These are phyloP conservation scores for Quercus tomentella DNA, from an alignment of 331 rosid species.

Conservation along the genomic window DNA sequence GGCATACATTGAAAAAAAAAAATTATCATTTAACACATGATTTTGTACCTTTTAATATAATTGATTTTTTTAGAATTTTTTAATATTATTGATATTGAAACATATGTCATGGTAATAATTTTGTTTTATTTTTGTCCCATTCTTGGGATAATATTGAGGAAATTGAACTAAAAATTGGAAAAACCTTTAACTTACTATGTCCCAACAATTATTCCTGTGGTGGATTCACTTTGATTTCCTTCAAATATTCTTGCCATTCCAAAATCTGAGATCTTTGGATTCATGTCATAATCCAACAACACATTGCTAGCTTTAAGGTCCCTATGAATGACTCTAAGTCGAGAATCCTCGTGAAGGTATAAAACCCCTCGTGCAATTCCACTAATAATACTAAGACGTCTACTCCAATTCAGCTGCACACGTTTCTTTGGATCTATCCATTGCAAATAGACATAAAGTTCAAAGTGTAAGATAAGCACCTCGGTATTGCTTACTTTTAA, in stretches of 20 bases:
- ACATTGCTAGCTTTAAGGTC: constrained; percentile 41
- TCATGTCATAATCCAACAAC: constrained; percentile 33
- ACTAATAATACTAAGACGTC: constrained; percentile 20
- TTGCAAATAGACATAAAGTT: background rate
- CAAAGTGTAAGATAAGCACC: no score
- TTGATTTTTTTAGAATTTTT: no score
- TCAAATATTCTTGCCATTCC: constrained; percentile 42
- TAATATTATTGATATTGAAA: no score
- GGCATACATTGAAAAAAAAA: no score
- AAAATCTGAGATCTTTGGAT: constrained; percentile 46
- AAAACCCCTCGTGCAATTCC: constrained; percentile 40
- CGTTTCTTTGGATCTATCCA: constrained; percentile 21
- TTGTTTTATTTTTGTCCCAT: no score
- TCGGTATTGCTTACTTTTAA: no score
- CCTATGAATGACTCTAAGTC: constrained; percentile 42
- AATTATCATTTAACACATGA: no score
- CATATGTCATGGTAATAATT: no score
- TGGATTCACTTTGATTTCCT: constrained; percentile 18
- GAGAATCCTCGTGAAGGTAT: constrained; percentile 44
- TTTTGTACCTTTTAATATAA: no score
- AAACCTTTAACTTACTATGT: constrained; percentile 28
- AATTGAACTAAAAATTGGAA: background rate
- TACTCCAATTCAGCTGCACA: constrained; percentile 29
- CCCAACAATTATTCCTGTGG: constrained; percentile 29
- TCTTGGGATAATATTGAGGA: no score